Conservation (phyloP, 495 filamentous ascomycete genomes). For the Barbatosphaeria neglecta region DNA sequence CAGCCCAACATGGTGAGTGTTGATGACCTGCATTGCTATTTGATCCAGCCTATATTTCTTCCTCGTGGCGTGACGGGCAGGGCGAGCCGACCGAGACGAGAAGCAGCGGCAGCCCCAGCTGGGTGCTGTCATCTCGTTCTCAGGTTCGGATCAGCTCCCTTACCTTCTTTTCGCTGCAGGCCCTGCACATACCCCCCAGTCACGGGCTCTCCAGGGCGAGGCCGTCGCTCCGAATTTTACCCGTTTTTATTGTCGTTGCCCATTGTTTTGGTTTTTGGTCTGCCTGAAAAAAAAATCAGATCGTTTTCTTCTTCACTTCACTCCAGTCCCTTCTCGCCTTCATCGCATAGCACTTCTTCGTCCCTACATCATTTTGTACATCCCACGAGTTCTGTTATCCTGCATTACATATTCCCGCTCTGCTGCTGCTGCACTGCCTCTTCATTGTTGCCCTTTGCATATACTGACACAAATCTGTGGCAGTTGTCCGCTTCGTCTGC, state of each 20-base stretch:
- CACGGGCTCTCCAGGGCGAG: too few species aligned
- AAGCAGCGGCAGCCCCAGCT: too few species aligned
- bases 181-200: too few species aligned
- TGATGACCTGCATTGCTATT: too few species aligned
- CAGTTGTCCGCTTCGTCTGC: slow-evolving; percentile 70
- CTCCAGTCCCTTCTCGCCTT: not conserved
- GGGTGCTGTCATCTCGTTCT: not conserved
- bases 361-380: too few species aligned
- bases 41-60: too few species aligned
- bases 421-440: slow-evolving; percentile 9
- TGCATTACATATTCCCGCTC: not conserved
- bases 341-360: not conserved
- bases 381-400: not conserved
- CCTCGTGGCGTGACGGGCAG: too few species aligned
- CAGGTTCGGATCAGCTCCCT: not conserved
- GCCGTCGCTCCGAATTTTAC: not conserved
- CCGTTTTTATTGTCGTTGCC: not conserved
- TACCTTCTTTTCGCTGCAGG: too few species aligned
- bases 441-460: slow-evolving; percentile 7
- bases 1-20: slow-evolving; percentile 56
- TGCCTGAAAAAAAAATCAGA: not conserved
- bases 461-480: slow-evolving; percentile 3
- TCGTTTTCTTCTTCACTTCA: not conserved
- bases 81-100: too few species aligned
- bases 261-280: too few species aligned